Evolutionary conservation across 1,284 basidiomycete genomes (phyloP).

Genomic region (Sanguinoderma infundibulare): DNA sequence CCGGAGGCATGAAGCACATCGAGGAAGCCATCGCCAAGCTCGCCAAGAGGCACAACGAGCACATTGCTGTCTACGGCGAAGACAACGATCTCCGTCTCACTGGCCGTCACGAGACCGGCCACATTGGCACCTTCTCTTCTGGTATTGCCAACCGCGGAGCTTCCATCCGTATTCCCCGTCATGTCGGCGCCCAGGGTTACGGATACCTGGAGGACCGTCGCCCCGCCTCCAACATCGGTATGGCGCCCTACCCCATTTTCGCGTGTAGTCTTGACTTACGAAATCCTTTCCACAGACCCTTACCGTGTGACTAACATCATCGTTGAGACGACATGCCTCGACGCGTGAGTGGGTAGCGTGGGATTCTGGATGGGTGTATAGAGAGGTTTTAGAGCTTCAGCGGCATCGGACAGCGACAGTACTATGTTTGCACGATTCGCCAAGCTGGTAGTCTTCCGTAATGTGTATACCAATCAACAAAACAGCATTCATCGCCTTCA

Average conservation of each 20-base stretch:
- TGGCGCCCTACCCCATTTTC: conserved; percentile 32
- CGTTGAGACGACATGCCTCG: conserved; percentile 85
- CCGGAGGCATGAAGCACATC: conserved; percentile 93
- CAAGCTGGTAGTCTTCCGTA: conserved; percentile 1
- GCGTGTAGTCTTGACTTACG: conserved; percentile 10
- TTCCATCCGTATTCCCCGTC: conserved; percentile 92
- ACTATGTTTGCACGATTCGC: background rate
- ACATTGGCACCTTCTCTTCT: conserved; percentile 91
- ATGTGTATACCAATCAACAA: conserved; percentile 8
- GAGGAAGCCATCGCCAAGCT: conserved; percentile 94
- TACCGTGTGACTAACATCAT: conserved; percentile 91
- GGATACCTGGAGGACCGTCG: conserved; percentile 98
- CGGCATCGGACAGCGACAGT: background rate
- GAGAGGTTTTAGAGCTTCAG: conserved; percentile 11
- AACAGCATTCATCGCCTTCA: conserved; percentile 2
- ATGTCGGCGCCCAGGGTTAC: conserved; percentile 90
- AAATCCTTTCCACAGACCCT: conserved; percentile 60
- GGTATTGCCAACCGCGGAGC: conserved; percentile 98
- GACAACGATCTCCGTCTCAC: conserved; percentile 95
- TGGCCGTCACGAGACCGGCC: conserved; percentile 95
- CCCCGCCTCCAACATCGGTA: conserved; percentile 97
- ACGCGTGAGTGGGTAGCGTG: conserved; percentile 26
- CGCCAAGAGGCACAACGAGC: conserved; percentile 82
- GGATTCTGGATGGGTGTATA: conserved; percentile 7
- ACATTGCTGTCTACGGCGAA: conserved; percentile 97